Base-by-base conservation (phyloP, 2,329 filamentous ascomycete species). In the Colletotrichum eremochloae region DNA sequence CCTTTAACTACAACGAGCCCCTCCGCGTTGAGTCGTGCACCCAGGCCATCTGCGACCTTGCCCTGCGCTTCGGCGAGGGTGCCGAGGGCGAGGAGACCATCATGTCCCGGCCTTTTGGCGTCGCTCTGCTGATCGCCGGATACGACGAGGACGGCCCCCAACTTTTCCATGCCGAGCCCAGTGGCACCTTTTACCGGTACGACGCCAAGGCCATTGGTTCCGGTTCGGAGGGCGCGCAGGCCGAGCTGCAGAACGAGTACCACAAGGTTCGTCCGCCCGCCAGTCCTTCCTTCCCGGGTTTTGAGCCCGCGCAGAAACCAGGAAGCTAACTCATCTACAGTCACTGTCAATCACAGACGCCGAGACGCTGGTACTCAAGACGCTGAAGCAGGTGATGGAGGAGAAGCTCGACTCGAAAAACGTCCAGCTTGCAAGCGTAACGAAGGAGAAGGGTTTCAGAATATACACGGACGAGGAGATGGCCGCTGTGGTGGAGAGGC, bases 391-490 rank as follows among this genome's bases (percentile, higher is more conserved):
- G 86, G 96, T 99, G 77, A 99, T 99, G 96, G 96, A 99, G 86
- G 96, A 99, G 91, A 99, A 99, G 87, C 89, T 99, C 73, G 96
- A 99, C 82, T 90, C 95, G 75, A 99, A 99, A 90, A 99, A 99
- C 81, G 96, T 99, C 76, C 96, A 99, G 87, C 85, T 99, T 77
- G 96, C 96, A 66, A 98, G 96, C 81, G 96, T 99, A 70, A 99
- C 96, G 75, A 97, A 95, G 88, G 96, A 98, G 76, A 96, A 94
- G 85, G 96, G 96, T 68, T 99, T 99, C 89, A 93, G 94, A 86
- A 98, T 99, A 91, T 99, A 99, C 88, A 93, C 92, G 71, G 96
- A 99, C 79, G 94, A 96, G 80, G 96, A 98, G 87, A 99, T 99
- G 96, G 94, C 94, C 72, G 89, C 91, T 57, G 95, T 97, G 73